A percentile compares a stretch with the other conserved stretches of the same genome.
Conservation (phyloP, 2,329 filamentous ascomycete genomes). For the Fusarium pseudograminearum region DNA sequence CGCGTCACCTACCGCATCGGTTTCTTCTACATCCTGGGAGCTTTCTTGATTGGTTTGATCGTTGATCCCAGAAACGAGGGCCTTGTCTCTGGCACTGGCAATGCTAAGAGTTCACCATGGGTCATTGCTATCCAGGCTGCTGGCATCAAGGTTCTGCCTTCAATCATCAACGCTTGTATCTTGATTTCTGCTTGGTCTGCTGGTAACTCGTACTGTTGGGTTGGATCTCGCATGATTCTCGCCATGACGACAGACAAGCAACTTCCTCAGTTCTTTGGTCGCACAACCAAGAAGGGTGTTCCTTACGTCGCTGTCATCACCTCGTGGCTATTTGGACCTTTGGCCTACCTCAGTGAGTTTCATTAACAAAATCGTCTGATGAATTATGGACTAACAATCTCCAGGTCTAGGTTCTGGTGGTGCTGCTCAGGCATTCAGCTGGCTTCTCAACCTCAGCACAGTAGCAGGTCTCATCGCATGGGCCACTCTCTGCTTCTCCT, state of each 20-base stretch:
- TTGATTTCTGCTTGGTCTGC: constrained; percentile 74
- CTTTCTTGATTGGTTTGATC: constrained; percentile 68
- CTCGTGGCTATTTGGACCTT: constrained; percentile 70
- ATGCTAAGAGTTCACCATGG: constrained; percentile 69
- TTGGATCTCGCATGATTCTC: constrained; percentile 75
- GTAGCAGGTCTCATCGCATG: constrained; percentile 71
- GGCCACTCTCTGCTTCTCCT: constrained; percentile 69
- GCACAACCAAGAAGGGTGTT: constrained; percentile 71
- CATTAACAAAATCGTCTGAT: rapidly evolving
- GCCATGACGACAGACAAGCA: constrained; percentile 75
- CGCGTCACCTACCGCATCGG: constrained; percentile 70
- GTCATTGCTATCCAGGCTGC: constrained; percentile 77
- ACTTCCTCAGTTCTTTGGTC: constrained; percentile 71
- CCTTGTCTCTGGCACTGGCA: constrained; percentile 58
- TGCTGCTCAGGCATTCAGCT: constrained; percentile 74
- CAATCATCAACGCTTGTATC: constrained; percentile 76
- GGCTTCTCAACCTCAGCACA: constrained; percentile 78
- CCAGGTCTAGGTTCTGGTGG: constrained; percentile 52
- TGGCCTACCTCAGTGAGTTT: constrained; percentile 77
- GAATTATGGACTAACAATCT: background rate
- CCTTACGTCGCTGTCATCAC: constrained; percentile 66
- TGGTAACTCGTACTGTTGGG: constrained; percentile 65
- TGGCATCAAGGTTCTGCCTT: constrained; percentile 72
- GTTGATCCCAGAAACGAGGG: constrained; percentile 72
- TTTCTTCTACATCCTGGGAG: constrained; percentile 70